These are phyloP conservation scores for Emmonsiellopsis sp. DNA, from an alignment of 2,329 filamentous ascomycete species.

Conservation along the genomic window DNA sequence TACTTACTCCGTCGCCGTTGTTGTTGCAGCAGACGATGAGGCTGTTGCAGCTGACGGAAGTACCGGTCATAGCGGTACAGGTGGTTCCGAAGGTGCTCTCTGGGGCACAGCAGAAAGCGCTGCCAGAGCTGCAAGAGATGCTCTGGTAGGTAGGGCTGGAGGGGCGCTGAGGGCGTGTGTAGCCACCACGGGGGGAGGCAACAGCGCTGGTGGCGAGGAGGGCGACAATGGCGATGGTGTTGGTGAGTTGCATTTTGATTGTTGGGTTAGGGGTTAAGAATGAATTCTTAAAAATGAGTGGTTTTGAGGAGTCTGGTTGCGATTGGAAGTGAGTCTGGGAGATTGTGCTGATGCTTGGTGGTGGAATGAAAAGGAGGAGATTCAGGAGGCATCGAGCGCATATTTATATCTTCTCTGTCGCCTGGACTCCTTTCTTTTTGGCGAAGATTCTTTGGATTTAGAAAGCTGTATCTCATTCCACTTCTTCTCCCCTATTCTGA, in stretches of 20 bases:
- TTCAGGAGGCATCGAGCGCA: constrained; percentile 1
- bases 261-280: constrained; percentile 6
- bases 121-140: constrained; percentile 8
- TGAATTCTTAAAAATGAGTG: neutral
- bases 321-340: neutral
- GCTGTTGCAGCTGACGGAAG: constrained; percentile 10
- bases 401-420: constrained; percentile 6
- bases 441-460: neutral
- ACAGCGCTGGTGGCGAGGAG: constrained; percentile 2
- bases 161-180: constrained; percentile 2
- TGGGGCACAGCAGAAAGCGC: constrained; percentile 8
- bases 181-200: neutral
- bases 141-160: constrained; percentile 1
- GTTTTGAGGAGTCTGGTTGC: neutral
- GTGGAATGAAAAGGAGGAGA: constrained; percentile 1
- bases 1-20: constrained; percentile 7
- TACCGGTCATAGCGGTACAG: constrained; percentile 8
- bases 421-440: neutral
- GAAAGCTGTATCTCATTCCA: neutral
- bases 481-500: neutral
- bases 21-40: constrained; percentile 13
- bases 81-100: constrained; percentile 5
- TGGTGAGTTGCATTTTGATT: constrained; percentile 11
- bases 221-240: constrained; percentile 7
- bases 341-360: constrained; percentile 2